Base-by-base conservation (phyloP, 331 rosid species). In the Cydonia oblonga region DNA sequence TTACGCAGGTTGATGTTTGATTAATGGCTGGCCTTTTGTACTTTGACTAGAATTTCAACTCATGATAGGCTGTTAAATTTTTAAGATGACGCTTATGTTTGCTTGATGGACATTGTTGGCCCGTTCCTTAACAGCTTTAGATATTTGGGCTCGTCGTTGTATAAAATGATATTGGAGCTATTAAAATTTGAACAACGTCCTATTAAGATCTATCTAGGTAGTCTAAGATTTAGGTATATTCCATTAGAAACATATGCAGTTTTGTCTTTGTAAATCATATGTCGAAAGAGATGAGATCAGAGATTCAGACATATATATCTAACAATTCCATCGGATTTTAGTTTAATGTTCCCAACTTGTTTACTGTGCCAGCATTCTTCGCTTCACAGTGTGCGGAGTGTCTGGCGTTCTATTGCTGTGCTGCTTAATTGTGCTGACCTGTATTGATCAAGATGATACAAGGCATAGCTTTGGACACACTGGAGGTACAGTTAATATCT, bases 381-480 rank as follows among this genome's bases (percentile, higher is more conserved):
- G 86, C 58, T 42, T 75, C 56, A 49, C 84, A 3, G 44, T 75
- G 69, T 83, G 85, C 9, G 95, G 87, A 61, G 59, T 76, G 29
- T 87, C 88, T 61, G 89, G 73, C 58, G 71, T 75, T 76, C 77
- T 89, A 59, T 49, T 83, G 25, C 26, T 81, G 70, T 79, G 87
- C 70, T 75, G 87, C 78, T 23, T 84, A 65, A 60, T 59, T 81
- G 87, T 85, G 78, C 82, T 89, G 7, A 75, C 90, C 57, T 76
- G 73, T 70, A 80, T 66, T 26, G 81, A 73, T 56, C 91, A 89
- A 85, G 96, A 89, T 80, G 85, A 81, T 53, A 79, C 76, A 7
- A 84, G 96, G 74, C 96, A 89, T 68, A 76, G 66, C 77, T 89
- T 86, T 80, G 91, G 96, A 70, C 83, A 86, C 72, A 35, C 86